A percentile compares a stretch with the other conserved stretches of the same genome.
Evolutionary conservation across 106 monocot species (phyloP).

Genomic region (Cymbidium sinense): DNA sequence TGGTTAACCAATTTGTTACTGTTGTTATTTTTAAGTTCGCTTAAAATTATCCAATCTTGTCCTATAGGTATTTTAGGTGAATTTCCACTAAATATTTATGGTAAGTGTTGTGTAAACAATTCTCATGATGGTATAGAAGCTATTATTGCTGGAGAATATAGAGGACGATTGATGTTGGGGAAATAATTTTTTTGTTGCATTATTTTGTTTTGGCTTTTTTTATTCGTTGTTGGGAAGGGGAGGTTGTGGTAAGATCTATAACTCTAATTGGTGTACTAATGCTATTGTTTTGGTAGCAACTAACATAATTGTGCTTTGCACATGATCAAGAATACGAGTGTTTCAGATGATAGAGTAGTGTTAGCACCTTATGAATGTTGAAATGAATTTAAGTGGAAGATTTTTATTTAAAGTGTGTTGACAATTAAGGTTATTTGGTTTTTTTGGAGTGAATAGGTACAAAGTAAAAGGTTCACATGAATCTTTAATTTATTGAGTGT

Average conservation of each 20-base stretch:
- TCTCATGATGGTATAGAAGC: background rate
- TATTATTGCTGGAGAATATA: background rate
- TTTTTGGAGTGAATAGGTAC: background rate
- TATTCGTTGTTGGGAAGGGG: background rate
- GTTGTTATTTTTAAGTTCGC: too few species aligned
- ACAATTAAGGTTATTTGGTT: background rate
- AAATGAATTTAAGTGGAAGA: background rate
- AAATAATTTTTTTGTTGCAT: background rate
- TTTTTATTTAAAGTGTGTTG: background rate
- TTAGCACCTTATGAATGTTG: background rate
- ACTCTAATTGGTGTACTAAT: too few species aligned
- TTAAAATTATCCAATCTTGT: background rate
- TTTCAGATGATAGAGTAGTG: background rate
- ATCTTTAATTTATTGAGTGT: conserved; percentile 2
- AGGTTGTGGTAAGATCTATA: too few species aligned
- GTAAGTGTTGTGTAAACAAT: background rate
- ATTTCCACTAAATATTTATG: background rate
- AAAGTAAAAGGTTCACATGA: background rate
- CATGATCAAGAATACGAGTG: background rate
- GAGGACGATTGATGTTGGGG: background rate
- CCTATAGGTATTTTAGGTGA: background rate
- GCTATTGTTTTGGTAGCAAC: background rate
- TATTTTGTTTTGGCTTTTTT: background rate
- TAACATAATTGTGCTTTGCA: background rate
- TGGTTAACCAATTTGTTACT: background rate